A percentile compares a stretch with the other conserved stretches of the same genome.
These are phyloP conservation scores for Annulohypoxylon moriforme DNA, from an alignment of 495 filamentous ascomycete genomes.

Conservation along the genomic window DNA sequence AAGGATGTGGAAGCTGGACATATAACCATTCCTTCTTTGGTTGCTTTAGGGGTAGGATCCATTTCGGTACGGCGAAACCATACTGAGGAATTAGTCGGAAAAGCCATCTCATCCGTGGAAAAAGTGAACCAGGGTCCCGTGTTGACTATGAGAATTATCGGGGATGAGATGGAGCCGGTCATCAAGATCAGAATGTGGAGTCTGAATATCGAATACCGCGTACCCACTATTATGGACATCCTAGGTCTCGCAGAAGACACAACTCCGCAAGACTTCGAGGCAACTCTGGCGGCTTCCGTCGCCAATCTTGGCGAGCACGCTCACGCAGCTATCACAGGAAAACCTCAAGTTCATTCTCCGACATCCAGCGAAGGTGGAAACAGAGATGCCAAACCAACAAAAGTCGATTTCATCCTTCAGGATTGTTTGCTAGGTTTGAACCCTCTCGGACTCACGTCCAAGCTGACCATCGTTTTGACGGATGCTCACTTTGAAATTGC, in stretches of 20 bases:
- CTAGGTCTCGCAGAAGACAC: constrained; percentile 73
- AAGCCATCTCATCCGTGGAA: constrained; percentile 53
- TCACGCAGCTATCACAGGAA: constrained; percentile 56
- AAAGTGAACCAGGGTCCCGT: constrained; percentile 58
- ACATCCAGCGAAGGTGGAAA: constrained; percentile 40
- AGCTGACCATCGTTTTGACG: constrained; percentile 79
- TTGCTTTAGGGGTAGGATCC: constrained; percentile 76
- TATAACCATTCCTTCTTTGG: constrained; percentile 83
- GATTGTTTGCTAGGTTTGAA: constrained; percentile 90
- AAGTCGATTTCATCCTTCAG: constrained; percentile 76
- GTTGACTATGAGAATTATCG: constrained; percentile 77
- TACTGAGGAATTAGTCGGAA: constrained; percentile 72
- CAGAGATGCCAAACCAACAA: constrained; percentile 59
- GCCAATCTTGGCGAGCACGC: constrained; percentile 76
- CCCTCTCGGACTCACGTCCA: constrained; percentile 78
- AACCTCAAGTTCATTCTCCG: constrained; percentile 25
- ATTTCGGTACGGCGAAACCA: constrained; percentile 71
- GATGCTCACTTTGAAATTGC: constrained; percentile 74
- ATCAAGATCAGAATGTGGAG: constrained; percentile 88
- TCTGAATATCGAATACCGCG: constrained; percentile 83
- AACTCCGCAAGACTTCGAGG: constrained; percentile 77
- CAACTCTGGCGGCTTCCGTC: constrained; percentile 82
- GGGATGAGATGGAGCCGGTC: constrained; percentile 92
- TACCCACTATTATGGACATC: constrained; percentile 82
- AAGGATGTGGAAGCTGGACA: constrained; percentile 78